These are phyloP conservation scores for Carallia pectinifolia DNA, from an alignment of 345 rosid species.

Conservation along the genomic window DNA sequence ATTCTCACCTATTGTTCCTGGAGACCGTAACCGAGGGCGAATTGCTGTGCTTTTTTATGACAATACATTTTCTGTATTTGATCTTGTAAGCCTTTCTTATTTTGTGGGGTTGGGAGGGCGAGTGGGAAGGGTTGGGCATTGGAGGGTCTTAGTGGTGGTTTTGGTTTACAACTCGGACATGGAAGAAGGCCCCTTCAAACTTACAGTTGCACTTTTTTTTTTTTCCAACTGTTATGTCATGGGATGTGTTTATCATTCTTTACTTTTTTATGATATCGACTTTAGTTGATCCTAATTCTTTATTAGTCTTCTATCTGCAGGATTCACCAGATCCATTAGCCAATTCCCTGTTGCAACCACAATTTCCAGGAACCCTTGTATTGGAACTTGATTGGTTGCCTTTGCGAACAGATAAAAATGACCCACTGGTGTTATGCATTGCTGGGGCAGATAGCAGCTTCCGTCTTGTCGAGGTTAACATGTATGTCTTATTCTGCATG, in stretches of 20 bases:
- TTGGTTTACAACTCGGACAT: too few relatives aligned
- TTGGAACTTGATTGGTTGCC: constrained; percentile 98
- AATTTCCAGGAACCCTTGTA: constrained; percentile 93
- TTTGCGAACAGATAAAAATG: constrained; percentile 66
- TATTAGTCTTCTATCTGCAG: constrained; percentile 38
- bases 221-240: too few relatives aligned
- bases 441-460: constrained; percentile 99
- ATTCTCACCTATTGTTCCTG: constrained; percentile 91
- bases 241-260: too few relatives aligned
- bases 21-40: constrained; percentile 94
- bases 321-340: constrained; percentile 94
- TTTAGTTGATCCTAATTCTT: neutral
- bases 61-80: constrained; percentile 89
- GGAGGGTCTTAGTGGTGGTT: too few relatives aligned
- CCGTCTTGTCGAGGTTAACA: constrained; percentile 77
- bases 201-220: too few relatives aligned
- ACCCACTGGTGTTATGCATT: constrained; percentile 82
- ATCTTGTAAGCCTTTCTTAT: constrained; percentile 60
- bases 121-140: too few relatives aligned
- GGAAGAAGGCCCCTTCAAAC: too few relatives aligned
- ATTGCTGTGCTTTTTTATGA: constrained; percentile 93
- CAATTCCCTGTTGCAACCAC: constrained; percentile 93
- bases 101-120: too few relatives aligned
- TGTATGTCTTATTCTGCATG: constrained; percentile 47
- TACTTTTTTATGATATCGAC: too few relatives aligned